Percentiles rank a stretch among this genome's conserved stretches.
These are phyloP conservation scores for Prunus persica DNA, from an alignment of 306 rosid genomes.

Conservation along the genomic window DNA sequence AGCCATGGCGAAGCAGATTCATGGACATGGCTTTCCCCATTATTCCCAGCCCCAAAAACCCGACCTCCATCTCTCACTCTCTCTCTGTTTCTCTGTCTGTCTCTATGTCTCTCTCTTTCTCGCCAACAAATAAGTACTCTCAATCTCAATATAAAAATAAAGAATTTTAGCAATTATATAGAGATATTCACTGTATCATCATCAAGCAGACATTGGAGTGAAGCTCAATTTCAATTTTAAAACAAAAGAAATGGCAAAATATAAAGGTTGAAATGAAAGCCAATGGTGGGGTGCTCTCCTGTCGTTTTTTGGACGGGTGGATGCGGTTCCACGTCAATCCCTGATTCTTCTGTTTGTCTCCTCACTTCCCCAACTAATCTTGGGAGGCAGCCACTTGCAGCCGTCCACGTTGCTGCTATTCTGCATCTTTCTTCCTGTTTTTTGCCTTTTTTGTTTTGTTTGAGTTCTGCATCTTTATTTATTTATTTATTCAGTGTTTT, in stretches of 20 bases:
- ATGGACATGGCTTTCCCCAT: slow-evolving; percentile 83
- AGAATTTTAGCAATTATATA: neutral
- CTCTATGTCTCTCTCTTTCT: slow-evolving; percentile 1
- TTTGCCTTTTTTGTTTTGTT: no score
- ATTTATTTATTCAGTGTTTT: no score
- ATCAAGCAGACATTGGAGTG: neutral
- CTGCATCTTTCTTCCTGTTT: neutral
- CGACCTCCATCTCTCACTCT: slow-evolving; percentile 50
- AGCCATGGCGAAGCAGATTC: slow-evolving; percentile 61
- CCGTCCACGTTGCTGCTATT: neutral
- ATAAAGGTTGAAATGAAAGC: no score
- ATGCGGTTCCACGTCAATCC: neutral
- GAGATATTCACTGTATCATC: no score
- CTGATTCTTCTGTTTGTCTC: neutral
- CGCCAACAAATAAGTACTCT: no score
- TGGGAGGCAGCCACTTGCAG: neutral
- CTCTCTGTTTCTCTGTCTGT: neutral
- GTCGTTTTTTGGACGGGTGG: neutral
- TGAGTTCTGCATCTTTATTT: no score
- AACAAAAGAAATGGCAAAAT: neutral
- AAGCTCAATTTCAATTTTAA: neutral
- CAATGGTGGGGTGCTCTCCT: neutral
- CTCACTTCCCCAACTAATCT: neutral
- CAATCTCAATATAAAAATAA: neutral
- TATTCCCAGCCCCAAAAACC: slow-evolving; percentile 84